These are phyloP conservation scores for Selaginella tamariscina DNA, from an alignment of 75 land plant species.

Conservation along the genomic window DNA sequence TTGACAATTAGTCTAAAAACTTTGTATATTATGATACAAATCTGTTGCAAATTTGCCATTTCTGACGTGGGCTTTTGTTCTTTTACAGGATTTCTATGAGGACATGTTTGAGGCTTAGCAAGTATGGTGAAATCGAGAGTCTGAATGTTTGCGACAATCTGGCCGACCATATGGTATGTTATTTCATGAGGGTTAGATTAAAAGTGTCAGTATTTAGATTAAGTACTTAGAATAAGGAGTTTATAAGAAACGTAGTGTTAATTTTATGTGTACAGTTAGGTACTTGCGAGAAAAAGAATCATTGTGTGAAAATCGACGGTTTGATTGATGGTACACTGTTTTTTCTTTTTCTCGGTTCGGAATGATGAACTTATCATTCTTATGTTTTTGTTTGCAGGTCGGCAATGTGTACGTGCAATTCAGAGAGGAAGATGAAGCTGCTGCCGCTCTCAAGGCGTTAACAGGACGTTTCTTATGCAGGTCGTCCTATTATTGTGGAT, in stretches of 20 bases:
- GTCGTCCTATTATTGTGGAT: conserved; percentile 62
- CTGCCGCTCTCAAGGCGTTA: conserved; percentile 39
- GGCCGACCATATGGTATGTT: conserved; percentile 64
- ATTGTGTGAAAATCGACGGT: no score
- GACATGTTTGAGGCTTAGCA: conserved; percentile 63
- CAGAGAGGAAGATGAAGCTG: conserved; percentile 63
- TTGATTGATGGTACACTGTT: not conserved
- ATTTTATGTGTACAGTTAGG: no score
- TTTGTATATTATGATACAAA: no score
- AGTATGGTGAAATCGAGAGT: conserved; percentile 64
- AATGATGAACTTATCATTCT: no score
- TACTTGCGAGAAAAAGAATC: no score
- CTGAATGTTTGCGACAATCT: conserved; percentile 72
- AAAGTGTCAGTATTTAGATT: no score
- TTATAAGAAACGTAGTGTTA: no score
- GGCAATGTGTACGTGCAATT: conserved; percentile 85
- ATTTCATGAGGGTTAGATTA: no score
- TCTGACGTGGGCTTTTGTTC: not conserved
- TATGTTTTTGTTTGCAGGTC: conserved; percentile 24
- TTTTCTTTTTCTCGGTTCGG: not conserved
- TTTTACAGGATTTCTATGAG: conserved; percentile 52
- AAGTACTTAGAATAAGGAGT: no score
- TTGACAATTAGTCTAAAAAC: no score
- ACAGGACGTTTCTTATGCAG: conserved; percentile 48
- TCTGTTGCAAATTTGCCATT: not conserved